Evolutionary conservation across 1,139 yeast species (phyloP), one percentile per base, ranked within the genome.

Genomic region (Geotrichum reessii): DNA sequence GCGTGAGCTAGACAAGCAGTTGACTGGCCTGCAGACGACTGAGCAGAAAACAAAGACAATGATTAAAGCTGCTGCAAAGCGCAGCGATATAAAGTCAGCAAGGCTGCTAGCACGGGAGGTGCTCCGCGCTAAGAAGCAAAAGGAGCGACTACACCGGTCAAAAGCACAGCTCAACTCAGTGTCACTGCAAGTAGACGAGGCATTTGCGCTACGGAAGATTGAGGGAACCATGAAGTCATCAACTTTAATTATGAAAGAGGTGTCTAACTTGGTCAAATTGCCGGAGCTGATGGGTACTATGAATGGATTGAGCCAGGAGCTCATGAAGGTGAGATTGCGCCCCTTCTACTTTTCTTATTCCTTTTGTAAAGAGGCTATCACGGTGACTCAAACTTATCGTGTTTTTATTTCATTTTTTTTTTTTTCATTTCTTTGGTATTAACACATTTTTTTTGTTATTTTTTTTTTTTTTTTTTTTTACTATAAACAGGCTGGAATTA

Each of bases 171-270:
- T 95, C 49, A 93, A 87, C 62, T 86, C 95, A 17, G 88, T 95
- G 48, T 83, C 85, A 25, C 83, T 93, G 88, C 88, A 95, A 64
- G 83, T 95, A 40, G 91, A 89, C 66, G 99, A 95, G 72, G 95
- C 93, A 60, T 91, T 92, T 77, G 91, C 91, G 55, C 81, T 91
- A 83, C 80, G 84, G 63, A 89, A 88, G 68, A 75, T 95, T 56
- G 91, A 93, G 51, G 87, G 90, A 37, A 87, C 93, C 48, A 82
- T 95, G 82, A 85, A 84, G 60, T 76, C 85, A 59, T 86, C 92
- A 62, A 83, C 99, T 0, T 82, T 79, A 1, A 82, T 95, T 24
- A 92, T 95, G 97, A 83, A 80, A 68, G 97, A 92, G 61, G 96
- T 95, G 59, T 92, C 91, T 69, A 80, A 80, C 58, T 77, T 95